Evolutionary conservation across 2,329 filamentous ascomycete species (phyloP).

Genomic region (Botrytis galanthina): DNA sequence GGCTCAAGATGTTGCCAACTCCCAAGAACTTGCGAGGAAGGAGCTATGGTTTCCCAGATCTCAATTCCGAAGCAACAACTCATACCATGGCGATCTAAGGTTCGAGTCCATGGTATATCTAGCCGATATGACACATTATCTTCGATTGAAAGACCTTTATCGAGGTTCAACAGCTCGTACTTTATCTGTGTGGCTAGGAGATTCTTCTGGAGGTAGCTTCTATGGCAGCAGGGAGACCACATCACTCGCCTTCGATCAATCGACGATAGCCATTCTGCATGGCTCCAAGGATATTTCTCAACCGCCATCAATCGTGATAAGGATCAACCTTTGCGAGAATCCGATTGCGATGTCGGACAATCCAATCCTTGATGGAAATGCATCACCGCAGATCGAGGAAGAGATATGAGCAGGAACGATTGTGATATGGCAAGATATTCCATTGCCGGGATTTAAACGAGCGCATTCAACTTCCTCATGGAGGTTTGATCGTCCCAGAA

Average conservation of each 20-base stretch:
- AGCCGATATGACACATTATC: not conserved
- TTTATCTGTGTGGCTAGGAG: not conserved
- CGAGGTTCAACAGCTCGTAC: not conserved
- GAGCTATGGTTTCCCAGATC: not conserved
- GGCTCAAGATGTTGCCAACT: not conserved
- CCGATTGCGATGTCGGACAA: not conserved
- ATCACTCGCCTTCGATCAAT: not conserved
- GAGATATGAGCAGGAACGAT: not conserved
- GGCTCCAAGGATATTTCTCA: not conserved
- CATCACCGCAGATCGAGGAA: not conserved
- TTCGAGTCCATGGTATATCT: not conserved
- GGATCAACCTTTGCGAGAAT: not conserved
- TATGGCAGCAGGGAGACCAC: not conserved
- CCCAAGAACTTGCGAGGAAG: not conserved
- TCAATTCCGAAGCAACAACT: not conserved
- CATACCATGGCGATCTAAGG: not conserved
- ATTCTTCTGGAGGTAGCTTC: not conserved
- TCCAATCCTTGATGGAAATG: not conserved
- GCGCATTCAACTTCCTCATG: slow-evolving; percentile 6
- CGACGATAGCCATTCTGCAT: not conserved
- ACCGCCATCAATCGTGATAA: not conserved
- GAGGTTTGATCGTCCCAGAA: slow-evolving; percentile 4
- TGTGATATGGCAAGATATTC: not conserved
- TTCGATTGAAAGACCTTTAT: not conserved
- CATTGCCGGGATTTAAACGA: not conserved